These are phyloP conservation scores for Whalleya microplaca DNA, from an alignment of 2,329 filamentous ascomycete genomes.

Conservation along the genomic window DNA sequence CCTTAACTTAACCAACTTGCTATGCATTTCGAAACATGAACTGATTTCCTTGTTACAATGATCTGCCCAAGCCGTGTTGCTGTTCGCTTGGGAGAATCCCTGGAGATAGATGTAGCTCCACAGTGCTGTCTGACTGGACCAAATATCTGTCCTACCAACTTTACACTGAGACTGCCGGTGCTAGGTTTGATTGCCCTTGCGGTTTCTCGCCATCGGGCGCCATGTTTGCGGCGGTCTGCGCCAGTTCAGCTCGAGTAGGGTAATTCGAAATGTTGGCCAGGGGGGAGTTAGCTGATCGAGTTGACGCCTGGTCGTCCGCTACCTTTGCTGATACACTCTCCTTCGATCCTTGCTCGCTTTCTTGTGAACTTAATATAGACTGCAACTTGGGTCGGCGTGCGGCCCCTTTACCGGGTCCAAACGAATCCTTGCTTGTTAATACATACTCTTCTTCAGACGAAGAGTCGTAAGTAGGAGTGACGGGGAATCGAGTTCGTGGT, in stretches of 20 bases:
- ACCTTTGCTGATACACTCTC: conserved; percentile 14
- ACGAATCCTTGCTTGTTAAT: conserved; percentile 28
- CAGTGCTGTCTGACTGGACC: conserved; percentile 15
- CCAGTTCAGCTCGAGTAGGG: conserved; percentile 1
- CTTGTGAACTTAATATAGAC: conserved; percentile 31
- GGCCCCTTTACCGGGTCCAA: conserved; percentile 24
- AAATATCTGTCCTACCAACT: conserved; percentile 10
- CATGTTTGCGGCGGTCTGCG: background rate
- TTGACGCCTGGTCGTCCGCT: conserved; percentile 1
- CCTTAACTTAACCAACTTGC: conserved; percentile 12
- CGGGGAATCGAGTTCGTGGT: conserved; percentile 12
- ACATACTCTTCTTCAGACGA: conserved; percentile 32
- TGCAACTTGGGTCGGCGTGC: conserved; percentile 30
- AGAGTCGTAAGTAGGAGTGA: conserved; percentile 22
- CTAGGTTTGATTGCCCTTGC: conserved; percentile 6
- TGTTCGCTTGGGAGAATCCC: conserved; percentile 3
- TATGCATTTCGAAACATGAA: conserved; percentile 21
- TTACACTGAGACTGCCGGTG: conserved; percentile 20
- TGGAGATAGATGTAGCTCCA: conserved; percentile 12
- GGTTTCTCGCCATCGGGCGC: background rate
- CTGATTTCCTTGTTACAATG: conserved; percentile 16
- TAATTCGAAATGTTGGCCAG: conserved; percentile 22
- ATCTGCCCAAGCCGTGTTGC: conserved; percentile 10
- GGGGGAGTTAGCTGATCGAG: conserved; percentile 18
- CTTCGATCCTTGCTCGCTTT: conserved; percentile 23